These are phyloP conservation scores for Fusarium newnesense DNA, from an alignment of 2,329 filamentous ascomycete genomes.

Conservation along the genomic window DNA sequence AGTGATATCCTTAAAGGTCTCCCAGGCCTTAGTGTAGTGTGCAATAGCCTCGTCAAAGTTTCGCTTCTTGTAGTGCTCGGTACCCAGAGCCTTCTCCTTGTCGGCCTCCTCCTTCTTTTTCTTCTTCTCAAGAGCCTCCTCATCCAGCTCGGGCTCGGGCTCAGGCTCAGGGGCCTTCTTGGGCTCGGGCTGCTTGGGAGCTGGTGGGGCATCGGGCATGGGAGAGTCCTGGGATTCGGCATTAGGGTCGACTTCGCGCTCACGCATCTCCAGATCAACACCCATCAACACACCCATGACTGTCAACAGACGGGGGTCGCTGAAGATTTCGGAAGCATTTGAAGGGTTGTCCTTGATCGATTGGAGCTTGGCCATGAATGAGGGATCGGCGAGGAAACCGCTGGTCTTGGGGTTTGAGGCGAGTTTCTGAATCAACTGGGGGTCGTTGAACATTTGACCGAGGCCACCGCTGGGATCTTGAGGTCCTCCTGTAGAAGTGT, in stretches of 20 bases:
- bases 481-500: slow-evolving; percentile 41
- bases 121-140: slow-evolving; percentile 84
- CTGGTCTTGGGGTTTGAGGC: slow-evolving; percentile 95
- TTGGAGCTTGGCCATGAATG: slow-evolving; percentile 92
- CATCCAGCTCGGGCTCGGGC: slow-evolving; percentile 78
- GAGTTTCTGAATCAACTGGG: slow-evolving; percentile 88
- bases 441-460: slow-evolving; percentile 95
- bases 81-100: slow-evolving; percentile 92
- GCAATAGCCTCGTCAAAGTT: slow-evolving; percentile 94
- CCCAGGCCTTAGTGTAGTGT: slow-evolving; percentile 96
- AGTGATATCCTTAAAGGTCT: slow-evolving; percentile 92
- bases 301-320: slow-evolving; percentile 90
- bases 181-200: slow-evolving; percentile 54
- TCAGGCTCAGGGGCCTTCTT: slow-evolving; percentile 69
- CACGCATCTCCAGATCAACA: slow-evolving; percentile 79
- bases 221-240: slow-evolving; percentile 66
- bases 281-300: slow-evolving; percentile 94
- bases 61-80: slow-evolving; percentile 97
- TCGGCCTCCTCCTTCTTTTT: slow-evolving; percentile 94
- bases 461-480: slow-evolving; percentile 78
- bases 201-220: slow-evolving; percentile 75
- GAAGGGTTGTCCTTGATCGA: slow-evolving; percentile 83
- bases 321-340: slow-evolving; percentile 81
- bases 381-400: slow-evolving; percentile 78
- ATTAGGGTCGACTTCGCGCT: slow-evolving; percentile 48